Evolutionary conservation across 2,329 filamentous ascomycete species (phyloP).

Genomic region (Camillea tinctor): DNA sequence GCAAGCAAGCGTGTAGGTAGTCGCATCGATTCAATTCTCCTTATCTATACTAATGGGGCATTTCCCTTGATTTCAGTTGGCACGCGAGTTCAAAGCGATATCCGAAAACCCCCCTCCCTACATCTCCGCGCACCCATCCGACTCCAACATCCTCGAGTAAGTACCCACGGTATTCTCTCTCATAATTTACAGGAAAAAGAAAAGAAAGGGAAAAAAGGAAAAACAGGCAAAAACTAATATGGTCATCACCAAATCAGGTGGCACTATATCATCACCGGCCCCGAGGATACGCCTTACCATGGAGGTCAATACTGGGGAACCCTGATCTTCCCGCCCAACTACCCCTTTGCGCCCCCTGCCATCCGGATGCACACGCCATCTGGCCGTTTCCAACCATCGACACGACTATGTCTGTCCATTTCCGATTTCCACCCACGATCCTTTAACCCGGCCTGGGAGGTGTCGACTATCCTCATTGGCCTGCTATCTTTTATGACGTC

Average conservation of each 20-base stretch:
- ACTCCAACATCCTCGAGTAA: conserved; percentile 86
- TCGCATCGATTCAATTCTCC: background rate
- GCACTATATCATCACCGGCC: conserved; percentile 95
- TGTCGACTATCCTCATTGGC: conserved; percentile 92
- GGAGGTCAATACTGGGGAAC: conserved; percentile 98
- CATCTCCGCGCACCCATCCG: conserved; percentile 85
- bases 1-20: conserved; percentile 66
- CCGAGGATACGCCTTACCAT: conserved; percentile 90
- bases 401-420: conserved; percentile 90
- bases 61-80: conserved; percentile 44
- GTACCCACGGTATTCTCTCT: too few species aligned
- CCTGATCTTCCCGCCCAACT: conserved; percentile 90
- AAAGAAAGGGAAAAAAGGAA: too few species aligned
- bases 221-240: too few species aligned
- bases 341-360: conserved; percentile 93
- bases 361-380: conserved; percentile 99
- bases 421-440: conserved; percentile 97
- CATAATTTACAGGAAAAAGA: too few species aligned
- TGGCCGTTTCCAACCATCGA: conserved; percentile 90
- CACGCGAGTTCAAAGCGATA: conserved; percentile 62
- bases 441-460: conserved; percentile 98
- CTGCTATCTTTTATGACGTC: conserved; percentile 97
- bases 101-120: conserved; percentile 79
- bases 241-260: conserved; percentile 53
- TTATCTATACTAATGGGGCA: conserved; percentile 21